A percentile compares a stretch with the other conserved stretches of the same genome.
These are phyloP conservation scores for Tricholoma sp. DNA, from an alignment of 768 basidiomycete species.

Conservation along the genomic window DNA sequence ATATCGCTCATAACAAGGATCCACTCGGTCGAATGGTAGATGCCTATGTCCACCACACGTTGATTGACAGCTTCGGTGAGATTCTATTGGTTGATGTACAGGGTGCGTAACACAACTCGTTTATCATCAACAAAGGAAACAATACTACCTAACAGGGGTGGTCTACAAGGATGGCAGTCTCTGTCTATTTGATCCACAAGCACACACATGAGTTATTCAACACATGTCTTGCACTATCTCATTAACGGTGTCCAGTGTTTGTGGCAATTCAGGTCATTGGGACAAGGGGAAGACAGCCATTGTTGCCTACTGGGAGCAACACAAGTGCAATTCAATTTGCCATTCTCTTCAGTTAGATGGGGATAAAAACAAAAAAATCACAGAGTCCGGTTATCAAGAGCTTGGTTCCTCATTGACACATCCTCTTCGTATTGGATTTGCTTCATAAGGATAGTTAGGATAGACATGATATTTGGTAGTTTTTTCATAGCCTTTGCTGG, in stretches of 20 bases:
- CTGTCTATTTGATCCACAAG: not conserved
- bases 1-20: constrained; percentile 1
- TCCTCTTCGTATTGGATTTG: not conserved
- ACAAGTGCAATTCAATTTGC: constrained; percentile 9
- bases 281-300: constrained; percentile 1
- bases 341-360: not conserved
- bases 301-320: constrained; percentile 1
- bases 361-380: too few species aligned
- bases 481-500: too few species aligned
- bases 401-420: too few species aligned
- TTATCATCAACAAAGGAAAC: not conserved
- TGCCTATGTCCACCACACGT: constrained; percentile 2
- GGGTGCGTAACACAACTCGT: not conserved
- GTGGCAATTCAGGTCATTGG: not conserved
- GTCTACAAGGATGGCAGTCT: not conserved
- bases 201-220: not conserved
- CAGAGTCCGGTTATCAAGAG: not conserved
- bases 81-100: not conserved
- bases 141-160: not conserved
- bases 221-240: too few species aligned
- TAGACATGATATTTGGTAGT: too few species aligned
- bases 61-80: not conserved
- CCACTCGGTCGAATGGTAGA: not conserved
- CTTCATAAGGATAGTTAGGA: too few species aligned
- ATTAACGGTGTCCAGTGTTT: not conserved